Evolutionary conservation across 1,284 basidiomycete genomes (phyloP).

Genomic region (Vanrija humicola): DNA sequence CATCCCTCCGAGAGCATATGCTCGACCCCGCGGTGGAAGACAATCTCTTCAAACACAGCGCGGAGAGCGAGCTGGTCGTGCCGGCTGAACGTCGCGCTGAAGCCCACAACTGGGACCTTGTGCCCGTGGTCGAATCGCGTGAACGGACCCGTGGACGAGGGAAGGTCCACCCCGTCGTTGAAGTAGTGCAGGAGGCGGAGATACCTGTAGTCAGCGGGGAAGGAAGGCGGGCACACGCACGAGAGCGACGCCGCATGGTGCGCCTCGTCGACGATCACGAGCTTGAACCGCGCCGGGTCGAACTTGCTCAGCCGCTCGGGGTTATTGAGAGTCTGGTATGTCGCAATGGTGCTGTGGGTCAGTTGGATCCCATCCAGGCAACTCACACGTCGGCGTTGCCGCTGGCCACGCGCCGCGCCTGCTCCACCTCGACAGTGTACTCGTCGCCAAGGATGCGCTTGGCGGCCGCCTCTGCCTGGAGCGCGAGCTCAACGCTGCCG

Average conservation of each 20-base stretch:
- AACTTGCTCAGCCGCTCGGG: conserved; percentile 72
- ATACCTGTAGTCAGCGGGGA: conserved; percentile 21
- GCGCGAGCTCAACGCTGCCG: conserved; percentile 65
- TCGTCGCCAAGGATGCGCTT: conserved; percentile 60
- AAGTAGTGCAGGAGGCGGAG: conserved; percentile 42
- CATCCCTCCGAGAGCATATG: conserved; percentile 92
- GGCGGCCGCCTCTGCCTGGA: conserved; percentile 77
- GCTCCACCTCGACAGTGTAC: conserved; percentile 86
- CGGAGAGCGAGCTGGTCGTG: conserved; percentile 87
- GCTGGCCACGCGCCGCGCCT: conserved; percentile 69
- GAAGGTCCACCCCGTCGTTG: conserved; percentile 34
- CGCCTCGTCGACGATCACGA: conserved; percentile 86
- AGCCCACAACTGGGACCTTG: conserved; percentile 80
- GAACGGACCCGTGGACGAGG: conserved; percentile 20
- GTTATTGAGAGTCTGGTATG: conserved; percentile 80
- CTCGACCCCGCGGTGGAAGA: conserved; percentile 88
- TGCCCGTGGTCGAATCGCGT: conserved; percentile 14
- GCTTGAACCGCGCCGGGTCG: conserved; percentile 66
- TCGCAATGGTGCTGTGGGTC: conserved; percentile 71
- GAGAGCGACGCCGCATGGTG: conserved; percentile 91
- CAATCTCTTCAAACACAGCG: conserved; percentile 83
- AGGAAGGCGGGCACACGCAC: conserved; percentile 52
- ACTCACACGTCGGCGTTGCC: conserved; percentile 80
- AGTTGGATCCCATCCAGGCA: not conserved
- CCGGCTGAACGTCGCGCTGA: conserved; percentile 90